Evolutionary conservation across 306 rosid genomes (phyloP).

Genomic region (Quillaja saponaria): DNA sequence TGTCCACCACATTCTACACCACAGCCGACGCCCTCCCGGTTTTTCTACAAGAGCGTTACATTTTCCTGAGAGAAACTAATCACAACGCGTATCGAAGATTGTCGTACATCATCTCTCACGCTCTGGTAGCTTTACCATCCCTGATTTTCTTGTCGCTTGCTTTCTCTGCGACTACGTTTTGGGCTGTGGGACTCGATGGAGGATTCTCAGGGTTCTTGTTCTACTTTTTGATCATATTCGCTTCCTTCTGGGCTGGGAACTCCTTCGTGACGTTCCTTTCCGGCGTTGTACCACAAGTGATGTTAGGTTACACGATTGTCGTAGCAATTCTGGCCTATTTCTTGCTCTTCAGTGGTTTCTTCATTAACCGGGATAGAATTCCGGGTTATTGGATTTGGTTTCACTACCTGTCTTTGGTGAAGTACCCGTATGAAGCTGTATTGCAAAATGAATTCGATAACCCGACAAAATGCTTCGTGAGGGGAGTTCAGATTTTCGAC

Average conservation of each 20-base stretch:
- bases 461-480: constrained; percentile 62
- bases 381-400: constrained; percentile 94
- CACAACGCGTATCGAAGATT: constrained; percentile 76
- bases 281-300: constrained; percentile 90
- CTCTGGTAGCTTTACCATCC: constrained; percentile 53
- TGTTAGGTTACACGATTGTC: constrained; percentile 85
- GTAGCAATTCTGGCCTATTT: constrained; percentile 87
- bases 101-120: constrained; percentile 75
- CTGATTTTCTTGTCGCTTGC: constrained; percentile 56
- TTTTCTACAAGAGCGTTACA: constrained; percentile 85
- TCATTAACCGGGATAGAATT: constrained; percentile 77
- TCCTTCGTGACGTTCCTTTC: constrained; percentile 88
- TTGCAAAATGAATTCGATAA: constrained; percentile 70
- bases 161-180: constrained; percentile 66
- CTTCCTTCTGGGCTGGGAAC: constrained; percentile 89
- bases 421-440: constrained; percentile 83
- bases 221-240: constrained; percentile 64
- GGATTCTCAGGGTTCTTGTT: constrained; percentile 60
- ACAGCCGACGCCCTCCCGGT: constrained; percentile 92
- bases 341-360: constrained; percentile 90
- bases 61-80: constrained; percentile 92
- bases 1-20: constrained; percentile 96
- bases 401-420: constrained; percentile 78
- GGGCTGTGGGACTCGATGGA: constrained; percentile 95
- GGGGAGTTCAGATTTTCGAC: constrained; percentile 84